Conservation (phyloP, 768 basidiomycete genomes). For the Mycena indigotica region DNA sequence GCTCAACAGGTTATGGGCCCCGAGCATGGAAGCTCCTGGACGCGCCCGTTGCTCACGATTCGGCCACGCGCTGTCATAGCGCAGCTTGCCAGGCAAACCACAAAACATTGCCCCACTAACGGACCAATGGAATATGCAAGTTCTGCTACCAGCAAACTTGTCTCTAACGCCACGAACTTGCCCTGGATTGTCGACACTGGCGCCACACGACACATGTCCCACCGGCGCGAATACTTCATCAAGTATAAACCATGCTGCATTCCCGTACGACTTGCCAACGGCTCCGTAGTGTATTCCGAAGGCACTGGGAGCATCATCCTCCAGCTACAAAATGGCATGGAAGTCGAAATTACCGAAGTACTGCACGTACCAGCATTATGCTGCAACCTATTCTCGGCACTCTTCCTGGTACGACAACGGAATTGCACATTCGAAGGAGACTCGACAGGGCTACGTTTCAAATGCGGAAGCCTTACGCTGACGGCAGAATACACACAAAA, state of each 20-base stretch:
- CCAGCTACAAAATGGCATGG: constrained; percentile 7
- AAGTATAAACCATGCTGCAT: constrained; percentile 23
- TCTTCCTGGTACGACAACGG: constrained; percentile 15
- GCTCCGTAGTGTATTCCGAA: constrained; percentile 28
- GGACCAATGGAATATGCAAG: constrained; percentile 18
- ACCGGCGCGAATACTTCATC: constrained; percentile 32
- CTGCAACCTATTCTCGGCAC: constrained; percentile 15
- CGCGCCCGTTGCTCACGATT: neutral
- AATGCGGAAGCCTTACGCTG: neutral
- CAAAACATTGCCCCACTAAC: neutral
- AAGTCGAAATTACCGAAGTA: constrained; percentile 26
- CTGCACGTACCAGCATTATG: constrained; percentile 28
- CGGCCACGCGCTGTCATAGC: no score
- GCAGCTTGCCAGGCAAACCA: neutral
- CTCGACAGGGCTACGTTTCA: constrained; percentile 4
- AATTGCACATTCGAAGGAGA: constrained; percentile 11
- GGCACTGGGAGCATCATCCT: constrained; percentile 32
- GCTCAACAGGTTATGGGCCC: neutral
- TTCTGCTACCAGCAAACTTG: constrained; percentile 15
- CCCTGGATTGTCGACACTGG: constrained; percentile 35
- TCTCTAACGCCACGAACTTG: constrained; percentile 10
- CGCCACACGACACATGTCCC: constrained; percentile 37
- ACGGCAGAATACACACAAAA: constrained; percentile 13
- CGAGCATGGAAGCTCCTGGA: neutral
- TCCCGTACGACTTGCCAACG: constrained; percentile 28